These are phyloP conservation scores for Priceomyces fermenticarens DNA, from an alignment of 805 yeast species.

Conservation along the genomic window DNA sequence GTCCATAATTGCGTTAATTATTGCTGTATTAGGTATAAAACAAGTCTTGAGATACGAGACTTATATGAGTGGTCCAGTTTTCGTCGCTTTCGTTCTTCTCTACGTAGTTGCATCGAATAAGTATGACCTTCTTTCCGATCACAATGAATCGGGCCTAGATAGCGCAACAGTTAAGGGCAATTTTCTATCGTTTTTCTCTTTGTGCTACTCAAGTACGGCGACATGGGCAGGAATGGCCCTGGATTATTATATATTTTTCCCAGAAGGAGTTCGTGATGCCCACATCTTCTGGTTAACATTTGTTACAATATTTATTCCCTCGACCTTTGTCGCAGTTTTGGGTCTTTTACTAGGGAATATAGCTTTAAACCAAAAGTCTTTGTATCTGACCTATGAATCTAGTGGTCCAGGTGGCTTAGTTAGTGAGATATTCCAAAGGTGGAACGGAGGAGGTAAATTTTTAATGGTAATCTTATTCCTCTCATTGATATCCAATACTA, in stretches of 20 bases:
- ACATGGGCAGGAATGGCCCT: constrained; percentile 90
- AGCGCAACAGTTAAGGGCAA: constrained; percentile 55
- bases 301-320: constrained; percentile 65
- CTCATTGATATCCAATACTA: constrained; percentile 78
- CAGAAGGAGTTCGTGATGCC: constrained; percentile 60
- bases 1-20: constrained; percentile 57
- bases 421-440: constrained; percentile 58
- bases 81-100: constrained; percentile 62
- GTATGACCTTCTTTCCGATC: constrained; percentile 30
- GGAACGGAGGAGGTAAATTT: constrained; percentile 82
- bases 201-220: constrained; percentile 73
- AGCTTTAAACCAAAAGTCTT: constrained; percentile 54
- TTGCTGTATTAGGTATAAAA: constrained; percentile 77
- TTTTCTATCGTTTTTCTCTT: constrained; percentile 67
- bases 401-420: constrained; percentile 78
- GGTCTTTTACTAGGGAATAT: constrained; percentile 70
- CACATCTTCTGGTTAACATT: constrained; percentile 61
- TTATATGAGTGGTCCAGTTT: constrained; percentile 63
- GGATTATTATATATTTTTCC: constrained; percentile 80
- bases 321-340: constrained; percentile 70
- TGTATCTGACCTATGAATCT: constrained; percentile 53
- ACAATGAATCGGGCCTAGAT: constrained; percentile 29
- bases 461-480: constrained; percentile 65
- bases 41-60: constrained; percentile 68
- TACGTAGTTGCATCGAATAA: constrained; percentile 59